These are phyloP conservation scores for Chrysochromulina parva DNA, from an alignment of 78 protist genomes.

Conservation along the genomic window DNA sequence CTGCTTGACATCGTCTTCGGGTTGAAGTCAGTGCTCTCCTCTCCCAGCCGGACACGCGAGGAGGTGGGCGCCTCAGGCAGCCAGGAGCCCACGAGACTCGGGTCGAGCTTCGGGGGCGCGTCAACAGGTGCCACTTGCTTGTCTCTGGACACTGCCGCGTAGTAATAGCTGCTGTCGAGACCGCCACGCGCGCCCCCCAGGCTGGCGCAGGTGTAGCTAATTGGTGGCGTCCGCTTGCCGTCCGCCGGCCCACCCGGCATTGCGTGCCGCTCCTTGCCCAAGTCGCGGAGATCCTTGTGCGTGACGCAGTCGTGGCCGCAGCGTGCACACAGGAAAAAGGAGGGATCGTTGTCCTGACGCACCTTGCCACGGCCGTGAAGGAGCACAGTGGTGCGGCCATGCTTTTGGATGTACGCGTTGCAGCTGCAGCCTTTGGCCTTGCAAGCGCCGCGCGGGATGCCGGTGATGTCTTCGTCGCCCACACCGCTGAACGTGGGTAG, in stretches of 20 bases:
- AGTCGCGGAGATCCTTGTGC: neutral
- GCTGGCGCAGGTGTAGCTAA: no score
- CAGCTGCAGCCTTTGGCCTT: neutral
- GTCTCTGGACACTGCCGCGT: neutral
- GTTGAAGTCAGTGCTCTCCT: no score
- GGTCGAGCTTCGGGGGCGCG: neutral
- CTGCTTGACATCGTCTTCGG: no score
- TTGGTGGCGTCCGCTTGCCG: no score
- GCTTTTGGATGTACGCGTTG: neutral
- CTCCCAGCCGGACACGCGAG: no score
- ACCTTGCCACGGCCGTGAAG: neutral
- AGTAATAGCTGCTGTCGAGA: neutral
- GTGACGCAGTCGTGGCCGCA: neutral
- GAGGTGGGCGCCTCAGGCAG: no score
- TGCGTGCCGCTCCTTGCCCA: no score
- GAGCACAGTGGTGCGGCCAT: neutral
- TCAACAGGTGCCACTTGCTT: neutral
- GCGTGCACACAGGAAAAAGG: neutral
- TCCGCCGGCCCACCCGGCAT: no score
- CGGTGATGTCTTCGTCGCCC: neutral
- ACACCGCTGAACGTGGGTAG: no score
- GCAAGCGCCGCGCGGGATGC: slow-evolving; percentile 1
- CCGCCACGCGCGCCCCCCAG: slow-evolving; percentile 1
- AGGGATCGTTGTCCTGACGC: neutral
- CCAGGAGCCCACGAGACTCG: no score